phyloP scores from a whole-genome alignment of 345 rosid species.

The Eucalyptus pauciflora region DNA sequence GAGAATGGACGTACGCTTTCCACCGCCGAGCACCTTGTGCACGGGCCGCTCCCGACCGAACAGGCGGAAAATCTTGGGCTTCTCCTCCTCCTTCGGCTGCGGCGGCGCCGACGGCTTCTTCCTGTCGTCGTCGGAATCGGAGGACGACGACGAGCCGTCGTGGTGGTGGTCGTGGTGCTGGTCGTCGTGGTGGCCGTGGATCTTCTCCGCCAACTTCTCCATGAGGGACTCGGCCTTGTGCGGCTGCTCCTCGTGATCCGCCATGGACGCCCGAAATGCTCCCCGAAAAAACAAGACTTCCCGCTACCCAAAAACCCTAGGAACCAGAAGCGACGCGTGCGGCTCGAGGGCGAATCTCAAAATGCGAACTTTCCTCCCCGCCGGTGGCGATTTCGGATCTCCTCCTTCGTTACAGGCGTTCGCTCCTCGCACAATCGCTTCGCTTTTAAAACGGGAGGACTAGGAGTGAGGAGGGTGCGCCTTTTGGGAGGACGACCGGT shows the following conservation, averaged over 20 bases:
- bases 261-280: background rate
- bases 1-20: constrained; percentile 19
- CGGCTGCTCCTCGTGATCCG: constrained; percentile 6
- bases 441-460: background rate
- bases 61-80: constrained; percentile 17
- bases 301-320: background rate
- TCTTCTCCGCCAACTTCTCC: constrained; percentile 6
- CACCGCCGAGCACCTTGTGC: constrained; percentile 38
- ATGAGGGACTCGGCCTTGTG: constrained; percentile 1
- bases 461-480: background rate
- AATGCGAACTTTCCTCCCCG: background rate
- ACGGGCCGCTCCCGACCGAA: constrained; percentile 43
- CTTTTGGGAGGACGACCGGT: background rate
- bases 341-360: background rate
- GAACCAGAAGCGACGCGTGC: background rate
- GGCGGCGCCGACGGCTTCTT: background rate
- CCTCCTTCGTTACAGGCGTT: background rate
- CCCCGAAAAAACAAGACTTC: too few relatives aligned
- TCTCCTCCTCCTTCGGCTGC: background rate
- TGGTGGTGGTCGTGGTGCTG: background rate
- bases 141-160: background rate
- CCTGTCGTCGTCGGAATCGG: constrained; percentile 5
- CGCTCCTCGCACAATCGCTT: background rate
- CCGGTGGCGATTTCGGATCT: background rate
- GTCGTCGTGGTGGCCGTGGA: background rate